A percentile compares a stretch with the other conserved stretches of the same genome.
Conservation (phyloP, 2,329 filamentous ascomycete genomes). For the Neoscytalidium dimidiatum region DNA sequence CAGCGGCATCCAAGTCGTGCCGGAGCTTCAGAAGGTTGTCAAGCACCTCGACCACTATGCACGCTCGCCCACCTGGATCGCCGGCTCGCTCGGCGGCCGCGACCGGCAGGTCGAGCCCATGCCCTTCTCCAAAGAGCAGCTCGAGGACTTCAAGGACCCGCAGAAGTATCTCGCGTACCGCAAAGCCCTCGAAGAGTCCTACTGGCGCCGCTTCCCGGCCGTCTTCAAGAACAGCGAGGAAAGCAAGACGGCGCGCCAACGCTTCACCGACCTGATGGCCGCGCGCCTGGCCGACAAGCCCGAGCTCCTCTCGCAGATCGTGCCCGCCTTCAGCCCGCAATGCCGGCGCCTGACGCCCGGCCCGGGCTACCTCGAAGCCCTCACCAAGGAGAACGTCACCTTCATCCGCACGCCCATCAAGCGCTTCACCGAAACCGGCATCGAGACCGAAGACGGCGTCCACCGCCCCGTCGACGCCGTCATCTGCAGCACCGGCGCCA, state of each 20-base stretch:
- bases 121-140: conserved; percentile 52
- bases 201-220: conserved; percentile 55
- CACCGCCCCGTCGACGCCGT: conserved; percentile 44
- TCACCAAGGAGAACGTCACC: conserved; percentile 44
- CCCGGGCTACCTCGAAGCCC: conserved; percentile 41
- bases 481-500: conserved; percentile 68
- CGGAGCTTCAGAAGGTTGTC: conserved; percentile 59
- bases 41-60: conserved; percentile 53
- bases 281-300: conserved; percentile 42
- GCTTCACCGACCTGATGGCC: conserved; percentile 38
- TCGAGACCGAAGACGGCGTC: conserved; percentile 41
- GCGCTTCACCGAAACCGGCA: conserved; percentile 39
- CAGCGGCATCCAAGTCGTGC: conserved; percentile 63
- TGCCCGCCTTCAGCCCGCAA: conserved; percentile 40
- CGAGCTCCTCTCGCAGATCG: conserved; percentile 43
- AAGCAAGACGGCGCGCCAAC: conserved; percentile 33
- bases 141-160: conserved; percentile 61
- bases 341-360: conserved; percentile 37
- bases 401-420: conserved; percentile 43
- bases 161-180: conserved; percentile 57
- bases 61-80: conserved; percentile 61
- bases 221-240: conserved; percentile 41
- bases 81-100: conserved; percentile 55
- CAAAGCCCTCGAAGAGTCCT: conserved; percentile 53
- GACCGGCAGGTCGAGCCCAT: conserved; percentile 45